Conservation (phyloP, 768 basidiomycete genomes). For the Ephemerocybe angulata region DNA sequence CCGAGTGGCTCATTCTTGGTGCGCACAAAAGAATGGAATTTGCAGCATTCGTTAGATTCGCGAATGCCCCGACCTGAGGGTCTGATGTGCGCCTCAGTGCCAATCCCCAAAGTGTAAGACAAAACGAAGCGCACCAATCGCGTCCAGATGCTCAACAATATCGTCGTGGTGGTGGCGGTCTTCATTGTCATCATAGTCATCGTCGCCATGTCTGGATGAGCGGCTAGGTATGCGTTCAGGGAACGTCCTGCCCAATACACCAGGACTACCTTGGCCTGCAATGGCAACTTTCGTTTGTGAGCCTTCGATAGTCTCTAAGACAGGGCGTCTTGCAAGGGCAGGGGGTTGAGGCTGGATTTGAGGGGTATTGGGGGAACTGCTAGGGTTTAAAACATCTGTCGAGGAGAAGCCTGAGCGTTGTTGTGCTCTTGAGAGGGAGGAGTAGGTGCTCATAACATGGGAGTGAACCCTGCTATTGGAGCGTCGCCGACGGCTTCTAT, state of each 20-base stretch:
- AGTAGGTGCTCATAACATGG: conserved; percentile 7
- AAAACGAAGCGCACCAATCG: conserved; percentile 49
- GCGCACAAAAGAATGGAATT: conserved; percentile 72
- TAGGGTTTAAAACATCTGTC: neutral
- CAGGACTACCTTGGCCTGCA: neutral
- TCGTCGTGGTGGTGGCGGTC: conserved; percentile 64
- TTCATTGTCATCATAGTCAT: neutral
- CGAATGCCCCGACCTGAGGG: conserved; percentile 69
- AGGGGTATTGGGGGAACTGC: neutral
- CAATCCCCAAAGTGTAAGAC: neutral
- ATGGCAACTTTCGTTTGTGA: neutral
- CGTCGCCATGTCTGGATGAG: neutral
- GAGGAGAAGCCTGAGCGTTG: neutral
- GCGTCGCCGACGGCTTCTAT: neutral
- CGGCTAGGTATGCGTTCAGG: neutral
- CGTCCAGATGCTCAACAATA: conserved; percentile 80
- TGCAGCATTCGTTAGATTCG: conserved; percentile 73
- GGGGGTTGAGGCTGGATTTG: conserved; percentile 6
- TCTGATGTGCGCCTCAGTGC: conserved; percentile 36
- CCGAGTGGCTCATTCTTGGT: conserved; percentile 1
- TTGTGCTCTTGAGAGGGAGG: neutral
- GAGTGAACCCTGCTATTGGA: conserved; percentile 10
- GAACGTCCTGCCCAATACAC: neutral
- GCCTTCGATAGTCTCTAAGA: neutral
- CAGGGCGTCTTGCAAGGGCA: neutral